These are phyloP conservation scores for Aspergillus sp. DNA, from an alignment of 2,329 filamentous ascomycete genomes.

Conservation along the genomic window DNA sequence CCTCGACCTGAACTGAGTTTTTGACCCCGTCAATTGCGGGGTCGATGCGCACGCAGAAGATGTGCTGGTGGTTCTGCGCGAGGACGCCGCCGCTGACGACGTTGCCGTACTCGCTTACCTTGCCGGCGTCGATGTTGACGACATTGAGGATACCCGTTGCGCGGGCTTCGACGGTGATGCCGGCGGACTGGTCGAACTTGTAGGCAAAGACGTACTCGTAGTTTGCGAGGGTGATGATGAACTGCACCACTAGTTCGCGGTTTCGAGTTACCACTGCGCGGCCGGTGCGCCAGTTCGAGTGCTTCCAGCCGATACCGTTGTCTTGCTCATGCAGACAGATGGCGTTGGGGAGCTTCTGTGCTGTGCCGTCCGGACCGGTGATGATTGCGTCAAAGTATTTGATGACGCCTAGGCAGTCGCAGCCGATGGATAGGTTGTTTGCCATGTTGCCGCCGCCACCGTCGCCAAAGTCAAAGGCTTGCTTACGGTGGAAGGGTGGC, in stretches of 20 bases:
- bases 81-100: conserved; percentile 69
- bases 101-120: conserved; percentile 67
- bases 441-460: conserved; percentile 68
- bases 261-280: conserved; percentile 64
- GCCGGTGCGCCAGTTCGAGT: conserved; percentile 69
- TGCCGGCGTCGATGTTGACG: conserved; percentile 64
- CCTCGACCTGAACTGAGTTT: conserved; percentile 61
- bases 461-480: conserved; percentile 74
- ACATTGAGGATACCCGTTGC: conserved; percentile 70
- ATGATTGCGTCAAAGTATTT: conserved; percentile 67
- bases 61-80: conserved; percentile 73
- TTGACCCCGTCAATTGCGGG: conserved; percentile 61
- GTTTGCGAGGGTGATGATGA: conserved; percentile 67
- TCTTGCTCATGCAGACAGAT: conserved; percentile 71
- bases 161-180: conserved; percentile 67
- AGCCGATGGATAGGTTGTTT: conserved; percentile 64
- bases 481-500: conserved; percentile 69
- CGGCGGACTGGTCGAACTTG: conserved; percentile 59
- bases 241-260: conserved; percentile 66
- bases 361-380: conserved; percentile 58
- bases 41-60: conserved; percentile 70
- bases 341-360: conserved; percentile 62
- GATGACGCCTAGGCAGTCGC: conserved; percentile 64
- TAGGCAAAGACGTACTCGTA: conserved; percentile 56
- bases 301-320: conserved; percentile 69